Evolutionary conservation across 768 basidiomycete genomes (phyloP), one percentile per base, ranked within the genome.

Genomic region (Exsudoporus frostii): DNA sequence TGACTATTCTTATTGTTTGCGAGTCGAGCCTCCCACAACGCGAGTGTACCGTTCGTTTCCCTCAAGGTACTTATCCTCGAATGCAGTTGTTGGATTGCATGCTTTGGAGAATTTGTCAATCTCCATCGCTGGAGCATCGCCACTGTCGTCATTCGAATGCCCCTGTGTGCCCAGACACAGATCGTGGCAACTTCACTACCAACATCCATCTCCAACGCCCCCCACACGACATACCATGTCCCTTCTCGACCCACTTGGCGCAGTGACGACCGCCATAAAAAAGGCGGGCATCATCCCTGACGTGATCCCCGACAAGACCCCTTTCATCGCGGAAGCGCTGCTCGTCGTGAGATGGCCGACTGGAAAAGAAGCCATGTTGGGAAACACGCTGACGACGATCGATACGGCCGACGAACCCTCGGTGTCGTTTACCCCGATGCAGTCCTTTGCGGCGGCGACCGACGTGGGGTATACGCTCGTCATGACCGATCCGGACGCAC

Each of bases 401-500:
- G 74, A 76, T 11, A 79, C 80, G 0, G 61, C 72, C 24, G 74
- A 80, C 17, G 83, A 83, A 53, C 84, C 84, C 4, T 62, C 71
- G 4, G 70, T 84, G 36, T 69, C 66, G 34, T 71, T 84, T 29
- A 70, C 73, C 3, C 77, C 80, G 4, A 70, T 76, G 68, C 67
- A 65, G 42, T 65, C 65, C 14, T 71, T 68, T 15, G 68, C 65
- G 2, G 65, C 63, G 22, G 58, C 55, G 44, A 59, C 61, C 1
- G 72, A 74, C 32, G 55, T 69, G 8, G 72, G 72, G 4, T 83
- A 81, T 55, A 82, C 82, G 8, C 66, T 83, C 33, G 78, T 80
- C 32, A 76, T 82, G 78, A 76, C 76, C 4, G 82, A 84, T 59
- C 82, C 82, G 2, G 82, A 83, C 53, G 82, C 82, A 4, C 82